Evolutionary conservation across 2,329 filamentous ascomycete genomes (phyloP), one percentile per base, ranked within the genome.

Genomic region (Sporothrix brasiliensis): DNA sequence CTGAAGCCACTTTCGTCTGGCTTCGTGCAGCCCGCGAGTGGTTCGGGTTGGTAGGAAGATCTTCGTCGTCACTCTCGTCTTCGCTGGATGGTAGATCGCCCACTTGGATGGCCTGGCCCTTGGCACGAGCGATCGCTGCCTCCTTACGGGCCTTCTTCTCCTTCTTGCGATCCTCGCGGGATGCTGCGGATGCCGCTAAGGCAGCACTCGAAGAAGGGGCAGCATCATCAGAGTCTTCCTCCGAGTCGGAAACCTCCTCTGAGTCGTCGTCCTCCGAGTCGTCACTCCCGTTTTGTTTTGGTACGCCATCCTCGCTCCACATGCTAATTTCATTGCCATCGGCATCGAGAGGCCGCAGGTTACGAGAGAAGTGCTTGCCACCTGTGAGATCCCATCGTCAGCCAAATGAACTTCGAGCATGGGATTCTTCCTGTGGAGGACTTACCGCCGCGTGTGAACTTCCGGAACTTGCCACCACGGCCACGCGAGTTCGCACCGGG

Each of bases 291-390:
- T 34, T 56, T 67, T 80, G 78, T 50, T 80, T 79, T 69, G 24
- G 58, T 63, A 82, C 76, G 63, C 81, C 81, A 44, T 88, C 82
- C 78, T 89, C 87, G 78, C 87, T 89, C 92, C 94, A 97, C 87
- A 97, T 94, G 84, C 91, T 90, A 73, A 94, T 85, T 75, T 92
- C 89, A 77, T 95, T 95, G 76, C 94, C 95, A 78, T 98, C 92
- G 75, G 89, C 90, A 77, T 97, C 94, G 77, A 95, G 83, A 24
- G 94, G 94, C 80, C 92, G 90, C 61, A 98, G 89, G 79, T 97
- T 90, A 75, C 93, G 91, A 75, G 94, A 97, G 83, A 96, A 99
- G 78, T 97, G 91, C 82, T 97, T 97, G 78, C 95, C 95, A 73
- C 94, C 94, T 97, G 74, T 30, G 19, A 3, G 44, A 16, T n/a